Evolutionary conservation across 805 yeast species (phyloP), one percentile per base, ranked within the genome.

Genomic region (Hanseniaspora lindneri): DNA sequence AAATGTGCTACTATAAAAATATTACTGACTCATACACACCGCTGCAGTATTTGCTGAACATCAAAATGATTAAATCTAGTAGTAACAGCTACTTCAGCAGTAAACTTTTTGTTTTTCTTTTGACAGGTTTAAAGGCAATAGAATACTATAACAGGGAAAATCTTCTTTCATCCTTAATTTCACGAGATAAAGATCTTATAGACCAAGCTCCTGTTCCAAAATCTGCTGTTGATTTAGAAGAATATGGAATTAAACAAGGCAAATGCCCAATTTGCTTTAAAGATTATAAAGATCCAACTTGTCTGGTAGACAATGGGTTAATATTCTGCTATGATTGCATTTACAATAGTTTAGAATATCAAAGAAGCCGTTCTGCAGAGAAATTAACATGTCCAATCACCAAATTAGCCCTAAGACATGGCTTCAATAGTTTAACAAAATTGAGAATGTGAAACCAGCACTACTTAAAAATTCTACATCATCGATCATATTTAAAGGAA

Each of bases 81-180:
- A 54, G 54, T 37, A 61, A 62, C 62, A 64, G 59, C 51, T 59
- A 64, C 40, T 57, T 54, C 28, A 61, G 59, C 16, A 55, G 54
- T 24, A 46, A 34, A 24, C 24, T 46, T 3, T 46, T 46, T 23
- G 17, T 46, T 14, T 23, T 17, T 24, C 9, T 46, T 8, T 34
- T 39, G 9, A 28, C 33, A 5, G 6, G 19, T 4, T 21, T 46
- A 1, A 37, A 34, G n/a, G n/a, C 29, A 20, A 20, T 46, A 19
- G 49, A 46, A 14, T 46, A 46, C 14, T 46, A 46, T 16, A 46
- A 46, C 28, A 32, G 43, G 30, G 39, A 39, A n/a, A 39, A 39
- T 16, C 23, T 46, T 3, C 8, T 46, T 11, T 25, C 35, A 24
- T 16, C 39, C n/a, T 3, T 46, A 3, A 25, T 46, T 2, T 23